Base-by-base conservation (phyloP, 1,284 basidiomycete genomes). In the Cryptococcus jaspeensis region DNA sequence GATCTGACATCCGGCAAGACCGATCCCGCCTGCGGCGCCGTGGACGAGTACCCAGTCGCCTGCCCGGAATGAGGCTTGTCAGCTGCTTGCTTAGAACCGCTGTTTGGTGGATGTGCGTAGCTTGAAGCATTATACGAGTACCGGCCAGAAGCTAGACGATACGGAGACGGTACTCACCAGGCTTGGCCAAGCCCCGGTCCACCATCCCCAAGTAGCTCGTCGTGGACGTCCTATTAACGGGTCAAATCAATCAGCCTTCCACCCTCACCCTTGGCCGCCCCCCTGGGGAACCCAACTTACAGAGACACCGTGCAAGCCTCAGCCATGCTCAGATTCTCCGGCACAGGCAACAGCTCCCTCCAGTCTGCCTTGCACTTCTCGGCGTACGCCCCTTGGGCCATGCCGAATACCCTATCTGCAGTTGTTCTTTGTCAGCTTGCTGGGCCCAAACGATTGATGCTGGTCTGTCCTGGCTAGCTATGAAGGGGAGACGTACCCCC, bases 191-290 rank as follows among this genome's bases (percentile, higher is more conserved):
- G 9, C 89, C 93, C 52, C 92, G 81, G n/a, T 88, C 88, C 0
- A 92, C 88, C 15, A 97, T 80, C 0, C 86, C 92, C 69, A 93
- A 91, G 66, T 94, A 95, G 62, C 86, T 88, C 0, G 92, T 95
- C 0, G 90, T 89, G 84, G 87, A 92, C n/a, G 90, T 93, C n/a
- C 71, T 73, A 2, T n/a, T 32, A 11, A 22, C 18, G 23, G 22
- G 8, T 11, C 23, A 28, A 15, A 23, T 15, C 23, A 53, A 7
- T 13, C n/a, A 16, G 23, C 32, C 13, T 50, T 18, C 54, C 23
- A 22, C 15, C n/a, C 13, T 15, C 11, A 41, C 40, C 18, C 16
- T 20, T 5, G 37, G 23, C 41, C 20, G 18, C 22, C 15, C n/a
- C 4, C n/a, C 25, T 12, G 2, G n/a, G 25, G 16, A 38, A 36